A percentile compares a stretch with the other conserved stretches of the same genome.
These are phyloP conservation scores for Magnusiomyces fungicola DNA, from an alignment of 1,139 yeast genomes.

Conservation along the genomic window DNA sequence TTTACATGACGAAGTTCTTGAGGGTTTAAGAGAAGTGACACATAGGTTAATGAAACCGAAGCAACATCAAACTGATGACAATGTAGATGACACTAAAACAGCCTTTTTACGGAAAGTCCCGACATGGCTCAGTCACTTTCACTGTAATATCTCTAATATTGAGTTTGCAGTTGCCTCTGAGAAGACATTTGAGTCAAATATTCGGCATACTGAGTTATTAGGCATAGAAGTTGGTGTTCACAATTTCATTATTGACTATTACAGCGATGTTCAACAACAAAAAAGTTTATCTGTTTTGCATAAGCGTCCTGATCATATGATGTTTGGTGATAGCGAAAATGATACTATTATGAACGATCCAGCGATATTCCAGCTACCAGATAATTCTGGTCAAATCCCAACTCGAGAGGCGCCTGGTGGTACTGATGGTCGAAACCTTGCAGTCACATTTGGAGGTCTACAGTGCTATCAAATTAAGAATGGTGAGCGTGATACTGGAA, in stretches of 20 bases:
- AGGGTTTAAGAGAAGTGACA: slow-evolving; percentile 25
- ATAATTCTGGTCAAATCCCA: no score
- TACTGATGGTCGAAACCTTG: slow-evolving; percentile 14
- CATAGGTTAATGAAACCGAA: slow-evolving; percentile 17
- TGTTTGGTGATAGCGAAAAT: slow-evolving; percentile 8
- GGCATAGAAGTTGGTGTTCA: slow-evolving; percentile 15
- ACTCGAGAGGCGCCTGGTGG: not conserved
- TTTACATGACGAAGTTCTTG: slow-evolving; percentile 26
- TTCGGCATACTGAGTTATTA: slow-evolving; percentile 17
- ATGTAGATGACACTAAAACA: no score
- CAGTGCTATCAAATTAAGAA: slow-evolving; percentile 21
- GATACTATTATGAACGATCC: slow-evolving; percentile 3
- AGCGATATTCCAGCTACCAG: not conserved
- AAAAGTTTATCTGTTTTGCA: slow-evolving; percentile 1
- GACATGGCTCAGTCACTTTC: slow-evolving; percentile 27
- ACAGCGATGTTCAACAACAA: slow-evolving; percentile 2
- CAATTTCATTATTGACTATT: slow-evolving; percentile 16
- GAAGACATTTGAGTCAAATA: slow-evolving; percentile 18
- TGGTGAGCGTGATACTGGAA: slow-evolving; percentile 13
- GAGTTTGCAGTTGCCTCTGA: slow-evolving; percentile 25
- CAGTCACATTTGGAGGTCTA: slow-evolving; percentile 26
- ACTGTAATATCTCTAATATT: slow-evolving; percentile 26
- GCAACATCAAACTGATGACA: slow-evolving; percentile 1
- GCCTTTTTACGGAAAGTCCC: slow-evolving; percentile 28
- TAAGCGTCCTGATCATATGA: not conserved